phyloP scores from a whole-genome alignment of 2,329 filamentous ascomycete genomes.

The Scytalidium sp. region DNA sequence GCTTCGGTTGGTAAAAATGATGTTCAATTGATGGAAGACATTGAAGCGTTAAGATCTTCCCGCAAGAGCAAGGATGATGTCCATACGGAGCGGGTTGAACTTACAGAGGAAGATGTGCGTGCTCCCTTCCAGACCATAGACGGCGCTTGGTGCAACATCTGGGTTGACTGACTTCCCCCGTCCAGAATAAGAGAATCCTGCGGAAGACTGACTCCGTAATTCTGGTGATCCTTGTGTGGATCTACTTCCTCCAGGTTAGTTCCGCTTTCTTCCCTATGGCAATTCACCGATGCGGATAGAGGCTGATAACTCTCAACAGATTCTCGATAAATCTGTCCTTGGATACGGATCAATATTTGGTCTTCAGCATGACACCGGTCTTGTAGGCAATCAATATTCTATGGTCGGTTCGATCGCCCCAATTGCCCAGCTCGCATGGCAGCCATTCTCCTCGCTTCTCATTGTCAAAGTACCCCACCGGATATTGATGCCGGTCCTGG shows the following conservation, averaged over 20 bases:
- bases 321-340: conserved; percentile 47
- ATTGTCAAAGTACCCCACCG: conserved; percentile 60
- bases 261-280: no score
- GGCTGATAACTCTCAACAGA: no score
- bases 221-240: conserved; percentile 51
- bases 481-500: conserved; percentile 50
- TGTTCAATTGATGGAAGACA: background rate
- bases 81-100: conserved; percentile 6
- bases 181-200: conserved; percentile 52
- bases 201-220: conserved; percentile 60
- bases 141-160: no score
- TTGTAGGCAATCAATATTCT: conserved; percentile 50
- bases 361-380: conserved; percentile 49
- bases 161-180: no score
- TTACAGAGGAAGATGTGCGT: no score
- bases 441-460: conserved; percentile 56
- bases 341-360: conserved; percentile 58
- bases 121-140: no score
- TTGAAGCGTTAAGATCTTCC: background rate
- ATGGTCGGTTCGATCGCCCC: conserved; percentile 54
- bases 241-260: conserved; percentile 51
- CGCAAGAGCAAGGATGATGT: background rate
- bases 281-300: no score
- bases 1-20: background rate
- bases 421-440: conserved; percentile 59